Evolutionary conservation across 2,329 filamentous ascomycete species (phyloP), one percentile per base, ranked within the genome.

Genomic region (Fusarium tupiense): DNA sequence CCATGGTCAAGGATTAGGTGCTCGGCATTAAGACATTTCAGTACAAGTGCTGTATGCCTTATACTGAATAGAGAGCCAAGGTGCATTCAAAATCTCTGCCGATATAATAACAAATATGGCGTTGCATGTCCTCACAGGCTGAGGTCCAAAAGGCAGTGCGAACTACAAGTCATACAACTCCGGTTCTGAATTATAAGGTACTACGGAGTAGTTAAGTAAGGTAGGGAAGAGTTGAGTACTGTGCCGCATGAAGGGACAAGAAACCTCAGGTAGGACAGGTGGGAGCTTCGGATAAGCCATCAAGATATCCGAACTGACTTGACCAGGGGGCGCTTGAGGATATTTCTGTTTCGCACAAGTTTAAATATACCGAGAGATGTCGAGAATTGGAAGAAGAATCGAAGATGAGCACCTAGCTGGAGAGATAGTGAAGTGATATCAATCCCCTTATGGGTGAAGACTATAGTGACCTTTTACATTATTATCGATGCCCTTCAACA

Each of bases 221-320:
- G 26, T 4, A 26, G 8, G 17, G 26, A 22, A 26, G 41, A 29
- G 20, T 37, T 35, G 19, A 59, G 31, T 46, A 33, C 54, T 24
- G 11, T 52, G 37, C 61, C 44, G 43, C 49, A 24, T 33, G 8
- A 19, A 31, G n/a, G 26, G 24, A 16, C 19, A 40, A 35, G 26
- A 24, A 56, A 56, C 29, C n/a, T 20, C 11, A 33, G 16, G 20
- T 37, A 31, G 14, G 16, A 31, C 11, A 33, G 16, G 20, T 37
- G 24, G 14, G 16, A 31, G 40, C 33, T 62, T 53, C 64, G 64
- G 64, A 68, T 62, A 68, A 68, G 64, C 19, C 29, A 41, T 46
- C 16, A 17, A n/a, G 46, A 26, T 40, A 50, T 44, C 46, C 52
- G 64, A 35, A 19, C 20, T 26, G 19, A 26, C 38, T 57, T 46